Conservation (phyloP, 75 land plant species). For the Chamaecyparis obtusa region DNA sequence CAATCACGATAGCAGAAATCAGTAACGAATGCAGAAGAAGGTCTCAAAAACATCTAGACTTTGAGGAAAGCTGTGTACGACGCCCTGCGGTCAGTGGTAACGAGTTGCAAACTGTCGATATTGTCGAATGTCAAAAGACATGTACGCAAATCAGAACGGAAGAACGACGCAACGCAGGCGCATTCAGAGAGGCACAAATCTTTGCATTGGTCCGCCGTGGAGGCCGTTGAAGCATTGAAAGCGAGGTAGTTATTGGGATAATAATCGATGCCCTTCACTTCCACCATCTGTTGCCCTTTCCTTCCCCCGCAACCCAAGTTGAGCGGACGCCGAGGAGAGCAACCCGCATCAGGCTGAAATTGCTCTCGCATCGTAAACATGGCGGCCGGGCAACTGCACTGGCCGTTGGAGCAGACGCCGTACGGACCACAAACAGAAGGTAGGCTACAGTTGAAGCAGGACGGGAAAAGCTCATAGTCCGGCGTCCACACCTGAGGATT, state of each 20-base stretch:
- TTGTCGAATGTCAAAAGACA: not conserved
- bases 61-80: not conserved
- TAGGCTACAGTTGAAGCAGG: conserved; percentile 7
- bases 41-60: not conserved
- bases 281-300: not conserved
- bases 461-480: conserved; percentile 1
- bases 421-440: conserved; percentile 1
- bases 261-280: not conserved
- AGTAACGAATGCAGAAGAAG: too few species aligned
- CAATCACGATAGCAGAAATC: too few species aligned
- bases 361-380: not conserved
- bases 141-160: not conserved
- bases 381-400: conserved; percentile 9
- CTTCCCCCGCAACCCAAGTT: not conserved
- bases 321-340: not conserved
- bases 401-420: not conserved
- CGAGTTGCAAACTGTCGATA: not conserved
- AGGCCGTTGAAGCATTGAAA: not conserved
- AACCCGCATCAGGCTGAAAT: not conserved
- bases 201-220: not conserved
- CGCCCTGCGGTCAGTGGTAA: not conserved
- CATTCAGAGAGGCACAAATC: not conserved
- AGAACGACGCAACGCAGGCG: not conserved
- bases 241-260: not conserved
- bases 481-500: not conserved